A percentile compares a stretch with the other conserved stretches of the same genome.
These are phyloP conservation scores for Microdochium nivale DNA, from an alignment of 2,329 filamentous ascomycete genomes.

Conservation along the genomic window DNA sequence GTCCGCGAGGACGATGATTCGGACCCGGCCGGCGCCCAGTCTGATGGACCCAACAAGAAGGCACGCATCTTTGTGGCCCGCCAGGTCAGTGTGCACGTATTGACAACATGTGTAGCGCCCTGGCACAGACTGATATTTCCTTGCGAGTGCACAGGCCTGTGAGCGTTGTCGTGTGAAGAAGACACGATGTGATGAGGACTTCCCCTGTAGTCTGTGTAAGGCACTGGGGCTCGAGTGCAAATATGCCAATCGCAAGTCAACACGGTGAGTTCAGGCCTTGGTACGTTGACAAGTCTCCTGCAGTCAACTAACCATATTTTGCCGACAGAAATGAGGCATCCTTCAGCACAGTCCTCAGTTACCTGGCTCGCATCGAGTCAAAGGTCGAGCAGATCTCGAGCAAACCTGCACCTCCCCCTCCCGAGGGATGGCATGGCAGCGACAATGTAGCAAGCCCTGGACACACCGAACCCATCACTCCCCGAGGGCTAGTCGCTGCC, in stretches of 20 bases:
- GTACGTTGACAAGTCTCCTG: not conserved
- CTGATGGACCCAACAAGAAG: not conserved
- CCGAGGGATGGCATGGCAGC: constrained; percentile 4
- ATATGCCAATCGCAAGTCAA: constrained; percentile 43
- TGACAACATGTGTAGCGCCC: not conserved
- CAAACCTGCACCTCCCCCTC: constrained; percentile 18
- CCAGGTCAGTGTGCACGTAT: not conserved
- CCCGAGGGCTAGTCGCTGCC: not conserved
- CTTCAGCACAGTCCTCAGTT: constrained; percentile 44
- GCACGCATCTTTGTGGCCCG: not conserved
- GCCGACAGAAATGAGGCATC: constrained; percentile 39
- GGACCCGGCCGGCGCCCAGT: not conserved
- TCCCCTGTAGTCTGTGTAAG: constrained; percentile 43
- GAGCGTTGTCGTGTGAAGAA: constrained; percentile 44
- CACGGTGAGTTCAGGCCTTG: constrained; percentile 28
- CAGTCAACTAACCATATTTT: not conserved
- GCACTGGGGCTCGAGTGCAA: constrained; percentile 37
- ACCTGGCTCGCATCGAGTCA: constrained; percentile 40
- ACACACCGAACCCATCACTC: not conserved
- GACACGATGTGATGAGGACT: constrained; percentile 45
- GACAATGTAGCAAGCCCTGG: constrained; percentile 1
- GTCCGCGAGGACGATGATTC: not conserved
- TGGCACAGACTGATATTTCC: not conserved
- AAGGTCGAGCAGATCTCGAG: constrained; percentile 40
- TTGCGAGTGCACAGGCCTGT: constrained; percentile 30